These are phyloP conservation scores for Phyllosticta citriasiana DNA, from an alignment of 2,329 filamentous ascomycete species.

Conservation along the genomic window DNA sequence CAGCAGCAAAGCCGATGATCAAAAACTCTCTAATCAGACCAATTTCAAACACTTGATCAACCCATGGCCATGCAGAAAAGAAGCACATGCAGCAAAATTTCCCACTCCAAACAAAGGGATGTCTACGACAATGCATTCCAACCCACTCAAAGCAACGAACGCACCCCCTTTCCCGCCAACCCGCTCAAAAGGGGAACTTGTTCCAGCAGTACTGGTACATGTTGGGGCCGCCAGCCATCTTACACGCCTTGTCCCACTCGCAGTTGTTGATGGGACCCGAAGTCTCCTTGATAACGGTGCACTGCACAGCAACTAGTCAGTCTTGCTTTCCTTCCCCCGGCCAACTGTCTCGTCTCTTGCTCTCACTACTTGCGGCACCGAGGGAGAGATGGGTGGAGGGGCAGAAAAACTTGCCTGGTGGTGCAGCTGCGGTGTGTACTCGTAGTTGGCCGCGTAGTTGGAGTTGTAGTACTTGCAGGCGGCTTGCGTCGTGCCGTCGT, in stretches of 20 bases:
- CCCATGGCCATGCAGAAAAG: too few relatives aligned
- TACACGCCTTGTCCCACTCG: slow-evolving; percentile 1
- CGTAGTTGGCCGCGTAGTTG: not conserved
- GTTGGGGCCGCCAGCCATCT: not conserved
- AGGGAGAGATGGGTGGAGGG: too few relatives aligned
- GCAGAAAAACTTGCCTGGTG: not conserved
- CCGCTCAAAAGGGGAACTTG: not conserved
- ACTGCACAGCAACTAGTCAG: not conserved
- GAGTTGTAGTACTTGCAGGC: slow-evolving; percentile 2
- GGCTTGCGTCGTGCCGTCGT: not conserved
- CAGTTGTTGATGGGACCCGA: not conserved
- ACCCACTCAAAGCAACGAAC: not conserved
- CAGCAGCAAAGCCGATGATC: too few relatives aligned
- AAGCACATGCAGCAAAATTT: too few relatives aligned
- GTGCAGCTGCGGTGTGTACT: not conserved
- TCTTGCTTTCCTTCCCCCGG: too few relatives aligned
- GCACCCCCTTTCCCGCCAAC: not conserved
- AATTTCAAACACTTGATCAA: too few relatives aligned
- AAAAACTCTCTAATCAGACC: too few relatives aligned
- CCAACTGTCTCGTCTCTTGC: too few relatives aligned
- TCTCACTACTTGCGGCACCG: too few relatives aligned
- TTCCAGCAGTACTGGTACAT: slow-evolving; percentile 4
- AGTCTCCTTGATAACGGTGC: not conserved
- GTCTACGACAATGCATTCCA: too few relatives aligned
- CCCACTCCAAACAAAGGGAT: too few relatives aligned